These are phyloP conservation scores for Elaeis oleifera DNA, from an alignment of 202 grass and related monocot species.

Conservation along the genomic window DNA sequence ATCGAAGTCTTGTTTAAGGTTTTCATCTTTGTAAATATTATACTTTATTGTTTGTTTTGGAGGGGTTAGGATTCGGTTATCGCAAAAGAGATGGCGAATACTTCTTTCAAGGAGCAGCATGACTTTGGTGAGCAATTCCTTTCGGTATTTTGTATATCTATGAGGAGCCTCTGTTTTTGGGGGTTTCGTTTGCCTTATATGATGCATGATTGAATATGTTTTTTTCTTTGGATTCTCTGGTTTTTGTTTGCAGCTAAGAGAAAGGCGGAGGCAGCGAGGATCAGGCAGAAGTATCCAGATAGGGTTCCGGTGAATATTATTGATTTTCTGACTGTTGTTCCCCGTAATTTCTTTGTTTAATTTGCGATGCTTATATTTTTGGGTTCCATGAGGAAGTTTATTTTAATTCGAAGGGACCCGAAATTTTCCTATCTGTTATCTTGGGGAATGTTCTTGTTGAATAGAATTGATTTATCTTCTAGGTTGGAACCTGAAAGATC, in stretches of 20 bases:
- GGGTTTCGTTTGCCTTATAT: conserved; percentile 9
- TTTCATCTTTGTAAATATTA: no score
- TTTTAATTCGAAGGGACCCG: no score
- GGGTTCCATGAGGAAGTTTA: no score
- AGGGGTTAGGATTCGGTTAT: no score
- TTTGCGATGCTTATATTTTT: no score
- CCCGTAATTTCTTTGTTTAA: not conserved
- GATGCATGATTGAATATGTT: not conserved
- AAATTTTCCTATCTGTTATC: no score
- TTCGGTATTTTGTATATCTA: not conserved
- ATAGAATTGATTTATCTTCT: no score
- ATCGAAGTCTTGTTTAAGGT: no score
- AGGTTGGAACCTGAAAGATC: no score
- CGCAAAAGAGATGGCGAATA: conserved; percentile 21
- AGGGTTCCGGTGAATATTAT: conserved; percentile 26
- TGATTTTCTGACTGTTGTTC: not conserved
- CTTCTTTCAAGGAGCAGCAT: conserved; percentile 33
- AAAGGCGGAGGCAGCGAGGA: conserved; percentile 23
- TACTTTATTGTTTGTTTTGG: no score
- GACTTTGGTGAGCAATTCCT: conserved; percentile 24
- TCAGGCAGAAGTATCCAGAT: conserved; percentile 26
- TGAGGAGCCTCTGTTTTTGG: conserved; percentile 4
- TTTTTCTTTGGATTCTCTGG: not conserved
- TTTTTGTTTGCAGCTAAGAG: conserved; percentile 19
- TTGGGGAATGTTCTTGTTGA: no score